Conservation (phyloP, 768 basidiomycete species). For the Mrakia blollopis region DNA sequence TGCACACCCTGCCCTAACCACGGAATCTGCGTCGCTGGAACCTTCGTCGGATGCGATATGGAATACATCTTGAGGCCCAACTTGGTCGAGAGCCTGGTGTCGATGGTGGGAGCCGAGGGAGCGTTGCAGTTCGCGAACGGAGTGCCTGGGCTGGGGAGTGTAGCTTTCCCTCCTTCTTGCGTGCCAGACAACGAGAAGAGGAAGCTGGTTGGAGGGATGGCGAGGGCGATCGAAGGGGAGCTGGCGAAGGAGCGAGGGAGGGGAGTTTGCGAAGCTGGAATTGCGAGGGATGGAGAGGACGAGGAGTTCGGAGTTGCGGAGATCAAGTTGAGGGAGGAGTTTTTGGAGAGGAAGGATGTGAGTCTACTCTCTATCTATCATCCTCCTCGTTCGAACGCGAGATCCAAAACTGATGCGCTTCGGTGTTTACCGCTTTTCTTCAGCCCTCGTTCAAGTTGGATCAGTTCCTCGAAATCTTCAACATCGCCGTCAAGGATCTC, state of each 20-base stretch:
- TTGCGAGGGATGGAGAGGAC: slow-evolving; percentile 52
- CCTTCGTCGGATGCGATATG: slow-evolving; percentile 41
- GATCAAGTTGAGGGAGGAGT: slow-evolving; percentile 52
- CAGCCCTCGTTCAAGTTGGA: slow-evolving; percentile 29
- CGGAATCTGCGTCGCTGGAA: slow-evolving; percentile 42
- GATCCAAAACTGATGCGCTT: slow-evolving; percentile 28
- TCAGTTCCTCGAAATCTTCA: slow-evolving; percentile 55
- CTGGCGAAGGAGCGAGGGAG: slow-evolving; percentile 61
- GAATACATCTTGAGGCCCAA: slow-evolving; percentile 42
- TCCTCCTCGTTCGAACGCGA: not conserved
- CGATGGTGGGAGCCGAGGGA: slow-evolving; percentile 34
- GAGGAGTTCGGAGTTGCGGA: slow-evolving; percentile 69
- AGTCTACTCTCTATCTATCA: not conserved
- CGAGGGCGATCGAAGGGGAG: slow-evolving; percentile 62
- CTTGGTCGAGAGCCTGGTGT: slow-evolving; percentile 28
- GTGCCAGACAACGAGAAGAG: slow-evolving; percentile 46
- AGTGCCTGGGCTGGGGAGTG: slow-evolving; percentile 39
- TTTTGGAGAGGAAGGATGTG: slow-evolving; percentile 33
- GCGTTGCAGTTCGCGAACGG: slow-evolving; percentile 35
- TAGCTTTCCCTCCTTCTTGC: slow-evolving; percentile 44
- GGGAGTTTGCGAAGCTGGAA: slow-evolving; percentile 59
- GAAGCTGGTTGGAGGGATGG: slow-evolving; percentile 61
- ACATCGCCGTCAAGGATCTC: slow-evolving; percentile 72
- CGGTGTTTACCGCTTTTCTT: not conserved
- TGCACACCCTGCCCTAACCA: slow-evolving; percentile 47